Base-by-base conservation (phyloP, 352 stramenopile species). In the Phytophthora cactorum region DNA sequence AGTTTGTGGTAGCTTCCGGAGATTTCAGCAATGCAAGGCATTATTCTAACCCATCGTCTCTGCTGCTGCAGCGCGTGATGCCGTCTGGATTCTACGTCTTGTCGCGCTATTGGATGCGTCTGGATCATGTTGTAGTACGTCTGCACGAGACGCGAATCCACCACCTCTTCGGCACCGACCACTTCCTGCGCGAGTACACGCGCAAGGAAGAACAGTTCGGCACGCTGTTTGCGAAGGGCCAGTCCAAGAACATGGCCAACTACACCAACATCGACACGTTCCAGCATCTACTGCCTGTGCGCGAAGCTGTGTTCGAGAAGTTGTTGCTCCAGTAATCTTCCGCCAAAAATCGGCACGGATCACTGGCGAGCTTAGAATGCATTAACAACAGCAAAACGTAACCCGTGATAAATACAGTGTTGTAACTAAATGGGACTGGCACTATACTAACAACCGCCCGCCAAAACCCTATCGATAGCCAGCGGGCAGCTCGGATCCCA, bases 251-350 rank as follows among this genome's bases (percentile, higher is more conserved):
- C 56, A 93, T 94, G 86, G 79, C 81, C 45, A 76, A 94, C 74
- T 94, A 94, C 63, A 92, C 84, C 39, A 92, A 92, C 72, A 90
- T 94, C 27, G 84, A 94, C 61, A 88, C 75, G 9, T 94, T 86
- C 70, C 86, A 94, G 66, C 86, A 92, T 51, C 70, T 91, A 25
- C 60, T 94, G 36, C 73, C 86, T 25, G 70, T 88, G 41, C 77
- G 73, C 28, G 79, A 91, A 63, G 75, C 79, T 25, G 63, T 88
- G 8, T 74, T 81, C 39, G 82, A 94, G 57, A 92, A 91, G 71
- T 70, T 94, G 44, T 67, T 70, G 45, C 70, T 92, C 11, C 64
- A 88, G 65, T 88, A 67, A 54, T 44, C 50, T 32, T 22, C 52
- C 22, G 5, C 50, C 32, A 1, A 22, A 22, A 22, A 6, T 27